These are phyloP conservation scores for Penicillium coprophilum DNA, from an alignment of 495 filamentous ascomycete species.

Conservation along the genomic window DNA sequence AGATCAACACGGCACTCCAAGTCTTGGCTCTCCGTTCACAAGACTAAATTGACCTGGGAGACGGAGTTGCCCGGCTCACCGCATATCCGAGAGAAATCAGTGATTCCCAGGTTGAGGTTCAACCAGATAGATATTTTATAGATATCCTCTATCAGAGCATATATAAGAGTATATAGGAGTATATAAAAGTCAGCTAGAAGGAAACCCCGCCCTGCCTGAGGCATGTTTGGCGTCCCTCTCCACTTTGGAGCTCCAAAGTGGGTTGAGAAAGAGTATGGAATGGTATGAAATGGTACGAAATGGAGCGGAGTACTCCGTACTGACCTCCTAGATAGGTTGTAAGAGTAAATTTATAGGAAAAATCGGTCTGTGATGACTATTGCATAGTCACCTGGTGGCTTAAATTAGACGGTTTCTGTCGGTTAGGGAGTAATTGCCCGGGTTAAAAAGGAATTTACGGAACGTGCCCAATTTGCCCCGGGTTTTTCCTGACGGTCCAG, in stretches of 20 bases:
- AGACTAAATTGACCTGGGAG: slow-evolving; percentile 1
- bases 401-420: too few relatives aligned
- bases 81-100: not conserved
- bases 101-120: too few relatives aligned
- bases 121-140: too few relatives aligned
- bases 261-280: slow-evolving; percentile 8
- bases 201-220: slow-evolving; percentile 19
- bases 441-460: too few relatives aligned
- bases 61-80: slow-evolving; percentile 5
- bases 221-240: slow-evolving; percentile 29
- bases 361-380: not conserved
- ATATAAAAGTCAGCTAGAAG: slow-evolving; percentile 1
- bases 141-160: too few relatives aligned
- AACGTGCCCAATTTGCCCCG: slow-evolving; percentile 3
- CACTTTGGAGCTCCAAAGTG: slow-evolving; percentile 28
- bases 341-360: too few relatives aligned
- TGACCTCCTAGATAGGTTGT: slow-evolving; percentile 8
- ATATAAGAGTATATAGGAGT: not conserved
- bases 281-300: too few relatives aligned
- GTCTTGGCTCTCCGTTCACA: slow-evolving; percentile 1
- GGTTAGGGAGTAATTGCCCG: too few relatives aligned
- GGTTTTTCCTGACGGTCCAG: not conserved
- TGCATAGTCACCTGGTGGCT: not conserved
- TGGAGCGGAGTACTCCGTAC: slow-evolving; percentile 5
- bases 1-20: too few relatives aligned